A percentile compares a stretch with the other conserved stretches of the same genome.
Evolutionary conservation across 176 grass and related monocot species (phyloP).

Genomic region (Avena atlantica): DNA sequence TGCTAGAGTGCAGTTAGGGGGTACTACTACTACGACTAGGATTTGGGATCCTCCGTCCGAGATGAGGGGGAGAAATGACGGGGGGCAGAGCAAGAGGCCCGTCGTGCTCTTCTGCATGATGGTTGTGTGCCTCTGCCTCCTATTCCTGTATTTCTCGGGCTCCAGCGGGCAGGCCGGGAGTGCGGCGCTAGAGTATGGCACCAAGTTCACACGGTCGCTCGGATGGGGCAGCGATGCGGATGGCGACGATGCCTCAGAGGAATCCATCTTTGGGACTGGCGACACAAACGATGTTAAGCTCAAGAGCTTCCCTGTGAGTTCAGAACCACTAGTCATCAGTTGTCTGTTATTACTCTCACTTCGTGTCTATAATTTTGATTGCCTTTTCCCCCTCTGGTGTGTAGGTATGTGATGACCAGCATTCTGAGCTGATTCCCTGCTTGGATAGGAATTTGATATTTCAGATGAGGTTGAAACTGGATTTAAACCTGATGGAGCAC

Average conservation of each 20-base stretch:
- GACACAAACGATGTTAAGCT: conserved; percentile 58
- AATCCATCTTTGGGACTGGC: conserved; percentile 77
- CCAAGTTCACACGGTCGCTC: conserved; percentile 77
- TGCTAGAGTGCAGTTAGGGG: conserved; percentile 42
- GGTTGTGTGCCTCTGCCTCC: conserved; percentile 76
- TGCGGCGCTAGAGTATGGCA: conserved; percentile 75
- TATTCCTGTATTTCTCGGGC: conserved; percentile 87
- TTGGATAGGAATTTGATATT: conserved; percentile 99
- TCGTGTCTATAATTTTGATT: conserved; percentile 23
- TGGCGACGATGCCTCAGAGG: conserved; percentile 57
- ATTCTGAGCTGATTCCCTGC: conserved; percentile 98
- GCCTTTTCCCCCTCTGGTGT: conserved; percentile 27
- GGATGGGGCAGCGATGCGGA: conserved; percentile 74
- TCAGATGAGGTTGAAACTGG: conserved; percentile 94
- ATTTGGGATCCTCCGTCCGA: conserved; percentile 42
- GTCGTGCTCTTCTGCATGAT: conserved; percentile 58
- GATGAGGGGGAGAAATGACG: conserved; percentile 89
- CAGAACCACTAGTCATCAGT: neutral
- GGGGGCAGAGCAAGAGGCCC: conserved; percentile 68
- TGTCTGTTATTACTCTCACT: conserved; percentile 9
- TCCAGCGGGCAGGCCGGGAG: conserved; percentile 57
- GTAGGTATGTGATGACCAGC: conserved; percentile 88
- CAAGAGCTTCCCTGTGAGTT: conserved; percentile 92
- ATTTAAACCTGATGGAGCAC: conserved; percentile 98
- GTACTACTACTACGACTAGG: neutral